Base-by-base conservation (phyloP, 2,329 filamentous ascomycete genomes). In the Cryphonectria japonica region DNA sequence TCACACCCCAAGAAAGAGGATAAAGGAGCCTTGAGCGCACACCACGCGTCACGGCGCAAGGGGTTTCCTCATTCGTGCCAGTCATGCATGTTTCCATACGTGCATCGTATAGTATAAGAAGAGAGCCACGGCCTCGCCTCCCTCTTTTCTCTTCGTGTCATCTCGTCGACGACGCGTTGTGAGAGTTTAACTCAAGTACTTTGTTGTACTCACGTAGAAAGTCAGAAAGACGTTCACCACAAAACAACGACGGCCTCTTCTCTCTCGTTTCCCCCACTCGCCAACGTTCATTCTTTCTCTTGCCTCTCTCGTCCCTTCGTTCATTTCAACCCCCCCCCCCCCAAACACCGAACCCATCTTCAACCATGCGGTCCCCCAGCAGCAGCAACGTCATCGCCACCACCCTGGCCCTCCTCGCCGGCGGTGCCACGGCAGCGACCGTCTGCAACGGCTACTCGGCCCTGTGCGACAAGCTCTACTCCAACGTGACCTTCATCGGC, bases 401-500 rank as follows among this genome's bases (percentile, higher is more conserved):
- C 54, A n/a, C n/a, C 57, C 57, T 68, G 19, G 57, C 41, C 66
- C 26, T 68, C 57, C 57, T 68, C 41, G 39, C 66, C 57, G 5
- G 41, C 52, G 57, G 43, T 50, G 52, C 69, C 65, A 22, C 41
- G 34, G 50, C 71, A 13, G 57, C 82, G 2, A 32, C 60, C 59
- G 52, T 64, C 11, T 92, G 90, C 81, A 92, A 92, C 76, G 89
- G 88, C 73, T 82, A 85, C 70, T 75, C 84, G 1, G 83, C 83
- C 57, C 86, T 88, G 68, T 92, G 89, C 80, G 78, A 78, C 66
- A 85, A 86, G 59, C 80, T 78, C 60, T 92, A 91, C 80, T 88
- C 87, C 72, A 84, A 89, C 54, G 78, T 91, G 67, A 86, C 86
- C 29, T 85, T 87, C 71, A 80, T 90, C 32, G 91, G 90, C 41